These are phyloP conservation scores for Platanus orientalis DNA, from an alignment of 164 flowering plant species.

Conservation along the genomic window DNA sequence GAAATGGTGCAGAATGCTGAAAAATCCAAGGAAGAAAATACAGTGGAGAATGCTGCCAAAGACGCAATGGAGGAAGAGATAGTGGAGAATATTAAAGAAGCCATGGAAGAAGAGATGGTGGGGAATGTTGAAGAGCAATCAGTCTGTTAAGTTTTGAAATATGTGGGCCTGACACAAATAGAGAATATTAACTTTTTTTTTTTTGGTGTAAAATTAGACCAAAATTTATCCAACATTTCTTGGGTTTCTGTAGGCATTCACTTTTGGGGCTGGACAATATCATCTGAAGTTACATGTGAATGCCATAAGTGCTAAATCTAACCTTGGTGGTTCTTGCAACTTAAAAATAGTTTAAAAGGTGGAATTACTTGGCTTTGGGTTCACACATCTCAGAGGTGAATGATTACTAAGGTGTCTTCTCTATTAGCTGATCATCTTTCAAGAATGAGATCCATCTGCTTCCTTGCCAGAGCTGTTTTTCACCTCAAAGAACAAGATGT, in stretches of 20 bases:
- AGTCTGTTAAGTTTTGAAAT: conserved; percentile 5
- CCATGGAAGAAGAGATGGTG: conserved; percentile 1
- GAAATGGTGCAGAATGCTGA: conserved; percentile 4
- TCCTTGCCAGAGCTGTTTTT: too few relatives aligned
- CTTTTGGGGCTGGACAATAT: conserved; percentile 3
- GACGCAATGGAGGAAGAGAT: conserved; percentile 11
- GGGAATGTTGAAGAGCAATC: conserved; percentile 7
- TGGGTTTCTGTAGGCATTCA: conserved; percentile 4
- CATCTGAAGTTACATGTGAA: neutral
- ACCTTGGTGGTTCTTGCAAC: too few relatives aligned
- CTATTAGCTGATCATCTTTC: too few relatives aligned
- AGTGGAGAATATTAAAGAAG: neutral
- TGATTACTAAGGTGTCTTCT: too few relatives aligned
- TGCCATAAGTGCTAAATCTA: neutral
- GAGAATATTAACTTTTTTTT: conserved; percentile 9
- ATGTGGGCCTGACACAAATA: neutral
- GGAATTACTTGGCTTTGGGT: too few relatives aligned
- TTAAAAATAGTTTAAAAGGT: too few relatives aligned
- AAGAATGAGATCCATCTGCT: too few relatives aligned
- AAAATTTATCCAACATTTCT: neutral
- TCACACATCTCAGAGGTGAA: too few relatives aligned
- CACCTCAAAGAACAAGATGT: too few relatives aligned
- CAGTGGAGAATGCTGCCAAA: conserved; percentile 1
- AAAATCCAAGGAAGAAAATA: conserved; percentile 7
- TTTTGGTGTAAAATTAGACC: conserved; percentile 2